Evolutionary conservation across 345 rosid genomes (phyloP), one percentile per base, ranked within the genome.

Genomic region (Populus euphratica): DNA sequence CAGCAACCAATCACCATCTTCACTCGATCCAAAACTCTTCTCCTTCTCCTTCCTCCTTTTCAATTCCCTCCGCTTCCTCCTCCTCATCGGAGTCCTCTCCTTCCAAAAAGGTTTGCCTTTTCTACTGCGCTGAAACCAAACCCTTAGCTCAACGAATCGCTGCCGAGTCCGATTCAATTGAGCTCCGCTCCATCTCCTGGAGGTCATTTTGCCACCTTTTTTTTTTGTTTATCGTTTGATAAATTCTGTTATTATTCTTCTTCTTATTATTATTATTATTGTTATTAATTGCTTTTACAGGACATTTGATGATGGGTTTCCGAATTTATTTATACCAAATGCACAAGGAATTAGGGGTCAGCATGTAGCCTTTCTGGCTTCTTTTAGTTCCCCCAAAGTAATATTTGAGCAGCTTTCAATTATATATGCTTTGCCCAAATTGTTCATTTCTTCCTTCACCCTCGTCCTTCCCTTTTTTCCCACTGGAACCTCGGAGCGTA

Each of bases 391-490:
- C 8, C 99, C 99, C 0, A 86, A 87, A 31, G 93, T 90, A 86
- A 96, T 96, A 67, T 93, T 96, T 38, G 98, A 96, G 87, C 99
- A 96, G 83, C 91, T 91, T 69, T 96, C 99, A 0, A 89, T 96
- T 63, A 92, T 93, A 41, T 96, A 93, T 68, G 98, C 98, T 16
- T 86, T 93, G 76, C 99, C 98, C 0, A 96, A 96, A 78, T 83
- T 96, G 83, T 96, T 96, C 75, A 74, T 93, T 39, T 96, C 99
- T 12, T 96, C 98, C 0, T 93, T 96, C 76, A 96, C 98, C 9
- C 90, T 96, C 2, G 98, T 96, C 82, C 96, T 96, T 41, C 99
- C 99, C 0, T 96, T 96, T 74, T 96, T 96, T 70, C 99, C 99
- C 6, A 96, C 98, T 5, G 99, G 99, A 17, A 96, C 99, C 49